Conservation (phyloP, 345 rosid species). For the Corymbia maculata region DNA sequence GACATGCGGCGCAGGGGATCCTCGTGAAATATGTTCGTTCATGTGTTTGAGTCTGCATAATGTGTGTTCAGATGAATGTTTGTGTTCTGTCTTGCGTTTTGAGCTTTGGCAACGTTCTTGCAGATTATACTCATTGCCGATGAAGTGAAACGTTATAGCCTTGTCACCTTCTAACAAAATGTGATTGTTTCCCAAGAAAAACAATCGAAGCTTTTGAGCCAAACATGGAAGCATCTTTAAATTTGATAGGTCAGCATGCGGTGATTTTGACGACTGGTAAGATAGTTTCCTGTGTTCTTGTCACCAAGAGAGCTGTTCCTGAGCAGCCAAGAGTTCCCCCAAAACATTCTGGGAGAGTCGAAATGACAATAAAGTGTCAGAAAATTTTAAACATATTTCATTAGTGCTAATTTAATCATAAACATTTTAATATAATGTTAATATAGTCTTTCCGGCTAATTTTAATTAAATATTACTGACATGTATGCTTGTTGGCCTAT, state of each 20-base stretch:
- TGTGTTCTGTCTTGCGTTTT: neutral
- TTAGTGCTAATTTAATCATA: too few relatives aligned
- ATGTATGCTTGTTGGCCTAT: too few relatives aligned
- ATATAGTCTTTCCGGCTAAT: too few relatives aligned
- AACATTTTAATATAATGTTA: too few relatives aligned
- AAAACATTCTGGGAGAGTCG: neutral
- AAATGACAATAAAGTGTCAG: neutral
- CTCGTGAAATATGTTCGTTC: neutral
- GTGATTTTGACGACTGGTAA: neutral
- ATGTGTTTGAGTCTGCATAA: neutral
- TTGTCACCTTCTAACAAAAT: neutral
- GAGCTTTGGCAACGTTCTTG: neutral
- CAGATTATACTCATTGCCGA: neutral
- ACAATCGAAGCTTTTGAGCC: neutral
- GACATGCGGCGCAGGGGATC: neutral
- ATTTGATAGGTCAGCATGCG: neutral
- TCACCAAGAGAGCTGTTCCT: neutral
- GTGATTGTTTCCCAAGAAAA: neutral
- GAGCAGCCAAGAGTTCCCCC: neutral
- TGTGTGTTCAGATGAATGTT: neutral
- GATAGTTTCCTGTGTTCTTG: neutral
- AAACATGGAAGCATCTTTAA: neutral
- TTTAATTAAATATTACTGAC: too few relatives aligned
- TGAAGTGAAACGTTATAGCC: neutral
- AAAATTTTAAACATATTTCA: too few relatives aligned